Evolutionary conservation across 73 alveolate genomes (phyloP).

Genomic region (Paramecium pentaurelia): DNA sequence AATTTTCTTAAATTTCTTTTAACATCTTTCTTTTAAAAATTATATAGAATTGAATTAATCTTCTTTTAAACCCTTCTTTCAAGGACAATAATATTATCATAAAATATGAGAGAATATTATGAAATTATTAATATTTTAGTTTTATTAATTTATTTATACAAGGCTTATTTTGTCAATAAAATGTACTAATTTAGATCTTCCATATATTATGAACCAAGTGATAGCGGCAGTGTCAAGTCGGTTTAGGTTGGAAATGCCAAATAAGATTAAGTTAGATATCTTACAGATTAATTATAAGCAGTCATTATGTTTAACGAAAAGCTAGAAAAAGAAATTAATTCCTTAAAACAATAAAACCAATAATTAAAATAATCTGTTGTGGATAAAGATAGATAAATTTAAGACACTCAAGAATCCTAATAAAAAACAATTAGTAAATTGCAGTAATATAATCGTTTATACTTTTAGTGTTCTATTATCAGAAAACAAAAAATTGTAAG

Average conservation of each 20-base stretch:
- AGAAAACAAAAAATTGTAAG: slow-evolving; percentile 31
- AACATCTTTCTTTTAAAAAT: too few relatives aligned
- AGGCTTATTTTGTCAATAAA: neutral
- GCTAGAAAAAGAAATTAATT: neutral
- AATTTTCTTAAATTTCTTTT: too few relatives aligned
- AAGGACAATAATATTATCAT: neutral
- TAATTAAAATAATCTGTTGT: neutral
- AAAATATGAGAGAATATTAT: neutral
- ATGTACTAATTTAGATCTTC: slow-evolving; percentile 42
- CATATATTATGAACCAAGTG: slow-evolving; percentile 25
- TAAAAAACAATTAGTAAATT: neutral
- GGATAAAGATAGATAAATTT: neutral
- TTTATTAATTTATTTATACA: neutral
- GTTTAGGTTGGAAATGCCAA: slow-evolving; percentile 12
- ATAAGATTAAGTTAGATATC: slow-evolving; percentile 32
- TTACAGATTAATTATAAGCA: slow-evolving; percentile 29
- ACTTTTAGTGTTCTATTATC: neutral
- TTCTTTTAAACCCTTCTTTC: neutral
- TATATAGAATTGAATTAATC: neutral
- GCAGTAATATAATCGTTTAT: neutral
- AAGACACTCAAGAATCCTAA: neutral
- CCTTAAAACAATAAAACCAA: neutral
- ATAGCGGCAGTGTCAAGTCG: slow-evolving; percentile 35
- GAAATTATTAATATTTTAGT: neutral
- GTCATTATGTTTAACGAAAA: slow-evolving; percentile 22